These are phyloP conservation scores for Pterocarpus santalinus DNA, from an alignment of 306 rosid genomes.

Conservation along the genomic window DNA sequence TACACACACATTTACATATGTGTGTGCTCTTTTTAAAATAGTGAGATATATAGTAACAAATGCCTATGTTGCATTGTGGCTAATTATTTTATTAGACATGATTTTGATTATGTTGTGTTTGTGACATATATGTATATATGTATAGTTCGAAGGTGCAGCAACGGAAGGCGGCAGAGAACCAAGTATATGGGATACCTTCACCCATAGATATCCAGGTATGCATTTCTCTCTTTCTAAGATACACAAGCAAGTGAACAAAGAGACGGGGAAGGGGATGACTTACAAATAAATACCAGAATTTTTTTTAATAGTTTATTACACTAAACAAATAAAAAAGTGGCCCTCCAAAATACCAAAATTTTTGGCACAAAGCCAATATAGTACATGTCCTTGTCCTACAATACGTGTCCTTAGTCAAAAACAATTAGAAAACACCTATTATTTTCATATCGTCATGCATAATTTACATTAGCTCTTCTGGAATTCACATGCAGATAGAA, in stretches of 20 bases:
- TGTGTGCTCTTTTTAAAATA: too few relatives aligned
- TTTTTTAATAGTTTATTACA: too few relatives aligned
- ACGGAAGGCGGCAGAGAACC: constrained; percentile 64
- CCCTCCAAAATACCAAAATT: too few relatives aligned
- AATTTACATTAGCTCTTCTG: neutral
- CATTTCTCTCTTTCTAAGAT: neutral
- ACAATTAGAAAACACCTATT: neutral
- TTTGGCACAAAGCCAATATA: too few relatives aligned
- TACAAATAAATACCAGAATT: too few relatives aligned
- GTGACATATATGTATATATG: neutral
- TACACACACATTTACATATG: too few relatives aligned
- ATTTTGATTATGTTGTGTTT: neutral
- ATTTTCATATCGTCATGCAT: neutral
- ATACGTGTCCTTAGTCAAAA: neutral
- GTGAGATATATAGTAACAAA: too few relatives aligned
- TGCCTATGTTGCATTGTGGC: too few relatives aligned
- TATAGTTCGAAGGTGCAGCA: constrained; percentile 69
- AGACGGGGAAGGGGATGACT: neutral
- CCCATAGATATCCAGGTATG: constrained; percentile 37
- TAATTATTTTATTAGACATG: too few relatives aligned
- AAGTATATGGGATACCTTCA: constrained; percentile 42
- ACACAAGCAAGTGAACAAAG: too few relatives aligned
- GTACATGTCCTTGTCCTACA: neutral
- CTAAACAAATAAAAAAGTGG: too few relatives aligned
- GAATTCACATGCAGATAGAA: constrained; percentile 45